phyloP scores from a whole-genome alignment of 768 basidiomycete species.

The Boletus vinaceobasis region DNA sequence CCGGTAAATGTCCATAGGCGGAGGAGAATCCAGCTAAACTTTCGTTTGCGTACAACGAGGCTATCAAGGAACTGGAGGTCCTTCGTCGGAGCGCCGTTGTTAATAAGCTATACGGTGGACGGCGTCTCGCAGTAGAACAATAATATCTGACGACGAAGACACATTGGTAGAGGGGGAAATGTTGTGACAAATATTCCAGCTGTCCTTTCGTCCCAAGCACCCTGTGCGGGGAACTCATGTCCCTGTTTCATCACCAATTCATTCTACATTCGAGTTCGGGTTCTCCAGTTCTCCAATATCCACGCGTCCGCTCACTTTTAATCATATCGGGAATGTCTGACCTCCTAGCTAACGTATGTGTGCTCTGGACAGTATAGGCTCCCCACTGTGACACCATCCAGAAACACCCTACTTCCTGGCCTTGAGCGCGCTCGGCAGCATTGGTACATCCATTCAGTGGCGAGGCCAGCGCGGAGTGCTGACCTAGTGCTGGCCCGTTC shows the following conservation, averaged over 20 bases:
- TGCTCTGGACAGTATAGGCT: not conserved
- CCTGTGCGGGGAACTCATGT: not conserved
- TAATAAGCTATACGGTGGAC: slow-evolving; percentile 90
- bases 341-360: too few species aligned
- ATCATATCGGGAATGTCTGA: not conserved
- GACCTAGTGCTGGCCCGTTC: not conserved
- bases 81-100: slow-evolving; percentile 78
- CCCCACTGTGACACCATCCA: not conserved
- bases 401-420: not conserved
- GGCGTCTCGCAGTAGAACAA: slow-evolving; percentile 81
- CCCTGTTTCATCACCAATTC: too few species aligned
- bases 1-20: slow-evolving; percentile 34
- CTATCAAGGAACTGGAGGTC: slow-evolving; percentile 69
- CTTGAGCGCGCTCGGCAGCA: not conserved
- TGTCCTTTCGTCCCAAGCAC: not conserved
- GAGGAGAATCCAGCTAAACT: slow-evolving; percentile 58
- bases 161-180: not conserved
- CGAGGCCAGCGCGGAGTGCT: not conserved
- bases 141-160: not conserved
- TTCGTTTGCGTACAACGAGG: slow-evolving; percentile 60
- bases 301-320: too few species aligned
- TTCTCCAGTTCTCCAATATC: not conserved
- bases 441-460: not conserved
- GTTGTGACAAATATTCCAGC: not conserved
- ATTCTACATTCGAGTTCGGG: not conserved